These are phyloP conservation scores for Saccharomycopsis sp. DNA, from an alignment of 805 yeast genomes.

Conservation along the genomic window DNA sequence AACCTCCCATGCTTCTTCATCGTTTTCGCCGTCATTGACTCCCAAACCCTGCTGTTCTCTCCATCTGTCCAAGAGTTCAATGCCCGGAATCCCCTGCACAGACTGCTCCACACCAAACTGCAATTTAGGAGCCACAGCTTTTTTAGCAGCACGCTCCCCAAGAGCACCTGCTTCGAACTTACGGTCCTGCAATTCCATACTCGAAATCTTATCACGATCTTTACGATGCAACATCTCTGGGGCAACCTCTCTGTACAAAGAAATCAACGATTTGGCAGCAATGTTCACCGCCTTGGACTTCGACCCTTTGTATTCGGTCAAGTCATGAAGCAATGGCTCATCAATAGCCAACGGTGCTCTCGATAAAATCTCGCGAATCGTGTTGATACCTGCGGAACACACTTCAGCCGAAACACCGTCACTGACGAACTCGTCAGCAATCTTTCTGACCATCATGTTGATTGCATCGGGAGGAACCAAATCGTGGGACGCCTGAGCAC, in stretches of 20 bases:
- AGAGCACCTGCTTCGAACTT: slow-evolving; percentile 22
- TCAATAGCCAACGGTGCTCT: slow-evolving; percentile 96
- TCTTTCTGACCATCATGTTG: slow-evolving; percentile 72
- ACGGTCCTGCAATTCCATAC: slow-evolving; percentile 65
- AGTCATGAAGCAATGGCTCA: slow-evolving; percentile 78
- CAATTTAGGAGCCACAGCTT: slow-evolving; percentile 30
- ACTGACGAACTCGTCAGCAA: slow-evolving; percentile 95
- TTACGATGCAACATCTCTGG: slow-evolving; percentile 89
- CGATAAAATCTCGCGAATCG: slow-evolving; percentile 85
- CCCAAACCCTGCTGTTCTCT: slow-evolving; percentile 50
- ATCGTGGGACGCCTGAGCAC: slow-evolving; percentile 95
- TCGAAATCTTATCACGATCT: slow-evolving; percentile 89
- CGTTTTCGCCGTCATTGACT: slow-evolving; percentile 52
- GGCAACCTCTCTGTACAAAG: slow-evolving; percentile 87
- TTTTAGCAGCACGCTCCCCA: slow-evolving; percentile 28
- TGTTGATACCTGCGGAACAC: slow-evolving; percentile 95
- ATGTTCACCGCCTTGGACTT: slow-evolving; percentile 89
- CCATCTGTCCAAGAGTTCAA: slow-evolving; percentile 88
- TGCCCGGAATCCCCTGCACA: slow-evolving; percentile 77
- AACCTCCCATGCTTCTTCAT: slow-evolving; percentile 54
- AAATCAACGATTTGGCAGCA: slow-evolving; percentile 86
- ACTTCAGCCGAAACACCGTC: slow-evolving; percentile 98
- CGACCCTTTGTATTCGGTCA: slow-evolving; percentile 85
- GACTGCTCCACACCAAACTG: slow-evolving; percentile 70
- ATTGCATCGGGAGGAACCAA: slow-evolving; percentile 94